Evolutionary conservation across 345 rosid genomes (phyloP).

Genomic region (Nasturtium officinale): DNA sequence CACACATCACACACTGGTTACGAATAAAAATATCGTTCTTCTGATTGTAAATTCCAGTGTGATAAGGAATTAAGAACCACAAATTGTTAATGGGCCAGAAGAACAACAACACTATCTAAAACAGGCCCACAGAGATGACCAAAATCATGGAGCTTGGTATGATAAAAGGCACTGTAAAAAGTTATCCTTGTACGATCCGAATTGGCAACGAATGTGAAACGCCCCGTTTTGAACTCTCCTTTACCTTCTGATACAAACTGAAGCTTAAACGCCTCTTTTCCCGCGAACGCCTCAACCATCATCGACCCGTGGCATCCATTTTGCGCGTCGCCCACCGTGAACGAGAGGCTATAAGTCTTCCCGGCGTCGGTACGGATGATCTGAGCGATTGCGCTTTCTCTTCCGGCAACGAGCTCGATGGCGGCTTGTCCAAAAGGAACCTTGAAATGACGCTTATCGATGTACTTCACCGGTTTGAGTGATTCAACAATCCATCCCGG

Average conservation of each 20-base stretch:
- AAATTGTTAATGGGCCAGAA: conserved; percentile 25
- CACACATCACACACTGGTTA: too few species aligned
- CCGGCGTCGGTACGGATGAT: conserved; percentile 55
- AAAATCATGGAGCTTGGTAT: conserved; percentile 66
- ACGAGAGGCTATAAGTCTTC: conserved; percentile 54
- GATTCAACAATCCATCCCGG: conserved; percentile 93
- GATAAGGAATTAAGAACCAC: neutral
- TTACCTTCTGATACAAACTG: conserved; percentile 52
- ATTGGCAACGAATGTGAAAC: conserved; percentile 55
- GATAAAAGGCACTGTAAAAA: conserved; percentile 72
- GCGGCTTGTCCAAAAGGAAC: conserved; percentile 65
- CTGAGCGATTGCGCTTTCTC: conserved; percentile 90
- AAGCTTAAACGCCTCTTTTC: conserved; percentile 48
- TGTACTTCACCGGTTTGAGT: conserved; percentile 72
- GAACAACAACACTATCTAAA: conserved; percentile 61
- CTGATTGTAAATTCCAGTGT: conserved; percentile 5
- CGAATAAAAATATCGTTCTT: conserved; percentile 2
- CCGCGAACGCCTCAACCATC: conserved; percentile 86
- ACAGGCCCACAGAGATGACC: conserved; percentile 92
- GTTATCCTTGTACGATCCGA: conserved; percentile 66
- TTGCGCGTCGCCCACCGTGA: conserved; percentile 69
- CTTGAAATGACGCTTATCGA: conserved; percentile 62
- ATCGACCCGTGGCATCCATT: conserved; percentile 79
- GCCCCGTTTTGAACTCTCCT: conserved; percentile 56
- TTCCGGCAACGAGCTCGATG: conserved; percentile 75